Evolutionary conservation across 2,329 filamentous ascomycete species (phyloP), one percentile per base, ranked within the genome.

Genomic region (Mycosphaerella sp.): DNA sequence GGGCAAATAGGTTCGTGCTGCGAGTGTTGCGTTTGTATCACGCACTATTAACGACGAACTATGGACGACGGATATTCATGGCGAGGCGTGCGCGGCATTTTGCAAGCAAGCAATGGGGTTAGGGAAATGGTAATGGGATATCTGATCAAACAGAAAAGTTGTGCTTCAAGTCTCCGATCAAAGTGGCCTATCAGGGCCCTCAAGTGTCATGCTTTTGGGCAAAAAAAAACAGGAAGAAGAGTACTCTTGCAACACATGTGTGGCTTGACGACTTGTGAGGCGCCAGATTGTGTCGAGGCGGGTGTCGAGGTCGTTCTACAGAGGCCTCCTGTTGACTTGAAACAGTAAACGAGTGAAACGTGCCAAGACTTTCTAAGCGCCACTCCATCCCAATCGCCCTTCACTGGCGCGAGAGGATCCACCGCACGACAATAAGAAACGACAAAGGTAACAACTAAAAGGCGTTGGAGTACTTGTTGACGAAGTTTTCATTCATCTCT

Each of bases 71-170:
- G 10, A 34, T 31, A n/a, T 38, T 41, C 48, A 45, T 51, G 31
- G 48, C 48, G 48, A 32, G 41, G 48, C 32, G 32, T 38, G 34
- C 34, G 32, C 34, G 34, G 48, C 14, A 42, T 51, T 29, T 51
- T 38, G 34, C 34, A 38, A 38, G 42, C 48, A 45, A n/a, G 41
- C 41, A 42, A 51, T 29, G 48, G 32, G 41, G 48, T 40, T 44
- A 11, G 41, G 41, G 34, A 51, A 51, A 45, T 5, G 48, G 48
- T 51, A 51, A 51, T 43, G 42, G 47, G 47, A 50, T 51, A 44
- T 34, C 48, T 43, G 31, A 23, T 11, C 31, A 39, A 45, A 42
- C 10, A 5, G 34, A 40, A 51, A 38, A 11, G 7, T 44, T 45
- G 41, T 51, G 44, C 40, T 26, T 12, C 36, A 32, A 32, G 41